A percentile compares a stretch with the other conserved stretches of the same genome.
phyloP scores from a whole-genome alignment of 805 yeast species.

The Lipomyces yamanashiensis region DNA sequence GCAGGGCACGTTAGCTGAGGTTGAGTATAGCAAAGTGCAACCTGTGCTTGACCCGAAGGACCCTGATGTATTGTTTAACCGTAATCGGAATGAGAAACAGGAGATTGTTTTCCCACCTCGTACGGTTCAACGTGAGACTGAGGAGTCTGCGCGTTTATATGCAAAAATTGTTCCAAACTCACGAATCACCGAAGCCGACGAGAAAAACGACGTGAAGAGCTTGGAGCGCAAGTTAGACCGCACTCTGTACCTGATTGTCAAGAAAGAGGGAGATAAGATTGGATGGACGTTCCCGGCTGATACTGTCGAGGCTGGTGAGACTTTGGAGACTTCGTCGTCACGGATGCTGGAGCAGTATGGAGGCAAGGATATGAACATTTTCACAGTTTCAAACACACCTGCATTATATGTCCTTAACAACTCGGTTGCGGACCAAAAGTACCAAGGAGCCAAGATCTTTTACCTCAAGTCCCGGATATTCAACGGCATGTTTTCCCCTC shows the following conservation, averaged over 20 bases:
- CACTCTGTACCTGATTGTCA: conserved; percentile 76
- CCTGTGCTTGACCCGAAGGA: conserved; percentile 19
- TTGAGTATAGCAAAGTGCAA: conserved; percentile 75
- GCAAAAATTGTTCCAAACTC: conserved; percentile 70
- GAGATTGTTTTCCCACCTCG: conserved; percentile 74
- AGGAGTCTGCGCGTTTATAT: conserved; percentile 55
- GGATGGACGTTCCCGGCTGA: conserved; percentile 86
- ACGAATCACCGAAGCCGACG: conserved; percentile 79
- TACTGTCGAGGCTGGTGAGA: conserved; percentile 50
- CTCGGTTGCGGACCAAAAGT: conserved; percentile 27
- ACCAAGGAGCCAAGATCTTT: conserved; percentile 54
- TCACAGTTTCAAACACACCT: conserved; percentile 91
- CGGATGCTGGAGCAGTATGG: conserved; percentile 72
- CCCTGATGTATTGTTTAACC: conserved; percentile 49
- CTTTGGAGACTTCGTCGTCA: conserved; percentile 76
- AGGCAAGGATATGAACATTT: conserved; percentile 76
- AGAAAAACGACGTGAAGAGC: conserved; percentile 60
- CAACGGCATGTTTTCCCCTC: conserved; percentile 72
- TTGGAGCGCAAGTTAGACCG: conserved; percentile 80
- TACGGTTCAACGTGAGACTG: conserved; percentile 45
- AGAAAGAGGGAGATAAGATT: conserved; percentile 42
- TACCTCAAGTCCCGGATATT: conserved; percentile 85
- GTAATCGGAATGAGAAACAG: conserved; percentile 87
- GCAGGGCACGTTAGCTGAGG: conserved; percentile 86
- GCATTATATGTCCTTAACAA: conserved; percentile 64